Evolutionary conservation across 768 basidiomycete genomes (phyloP), one percentile per base, ranked within the genome.

Genomic region (Russula sp.): DNA sequence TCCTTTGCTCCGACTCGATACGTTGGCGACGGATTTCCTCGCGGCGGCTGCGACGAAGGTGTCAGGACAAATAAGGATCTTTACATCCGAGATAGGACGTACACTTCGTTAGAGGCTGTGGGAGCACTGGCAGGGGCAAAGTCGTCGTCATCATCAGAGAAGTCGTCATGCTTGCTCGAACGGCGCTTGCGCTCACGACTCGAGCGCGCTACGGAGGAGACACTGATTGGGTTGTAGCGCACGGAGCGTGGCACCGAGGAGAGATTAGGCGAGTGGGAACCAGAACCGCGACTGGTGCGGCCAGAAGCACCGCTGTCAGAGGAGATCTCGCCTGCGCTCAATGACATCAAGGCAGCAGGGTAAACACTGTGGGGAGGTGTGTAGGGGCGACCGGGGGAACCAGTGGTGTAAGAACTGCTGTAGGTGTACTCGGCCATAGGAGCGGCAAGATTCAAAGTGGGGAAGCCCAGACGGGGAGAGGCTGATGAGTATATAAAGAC

Each of bases 1-100:
- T 83, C 67, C 92, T 80, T 79, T 95, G 90, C 78, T 93, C 91
- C 29, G 90, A 92, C 79, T 93, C 91, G 77, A 93, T 93, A 75
- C 91, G 89, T 78, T 93, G 90, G 72, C 85, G 85, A 72, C 91
- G 89, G 69, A 93, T 90, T 59, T 90, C 89, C 79, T 93, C 91
- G 71, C 91, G 88, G 74, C 90, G 90, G 49, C 81, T 81, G 67
- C n/a, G 8, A 43, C 52, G 51, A 16, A 60, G 58, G 39, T 56
- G 48, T 63, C 18, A 57, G 36, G 46, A 46, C 38, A 18, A 51
- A 56, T 43, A 1, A 18, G 18, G 41, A 1, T 13, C 20, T 13
- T 48, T 45, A 25, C 35, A 61, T 59, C 14, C 32, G 58, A 66
- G 51, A 18, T n/a, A 25, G 10, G 13, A 73, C 78, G 73, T 70